Conservation (phyloP, 257 asterid species). For the Craterostigma plantagineum region DNA sequence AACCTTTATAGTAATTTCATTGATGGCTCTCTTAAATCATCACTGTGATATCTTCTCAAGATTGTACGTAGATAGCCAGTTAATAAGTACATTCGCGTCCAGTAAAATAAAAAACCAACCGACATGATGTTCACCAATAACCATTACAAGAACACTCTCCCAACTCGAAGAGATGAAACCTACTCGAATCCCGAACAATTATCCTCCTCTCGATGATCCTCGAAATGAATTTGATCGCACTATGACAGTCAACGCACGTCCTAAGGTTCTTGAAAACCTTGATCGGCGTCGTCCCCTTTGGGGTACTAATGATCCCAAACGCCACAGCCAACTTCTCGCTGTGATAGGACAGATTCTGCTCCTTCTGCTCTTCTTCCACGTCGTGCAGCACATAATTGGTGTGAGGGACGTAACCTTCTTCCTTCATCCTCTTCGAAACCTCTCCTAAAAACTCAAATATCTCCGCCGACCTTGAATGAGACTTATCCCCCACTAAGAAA, state of each 20-base stretch:
- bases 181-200: conserved; percentile 39
- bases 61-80: too few species aligned
- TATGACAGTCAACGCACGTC: conserved; percentile 67
- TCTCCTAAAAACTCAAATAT: conserved; percentile 27
- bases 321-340: conserved; percentile 75
- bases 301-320: conserved; percentile 40
- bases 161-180: conserved; percentile 49
- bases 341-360: conserved; percentile 36
- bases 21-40: too few species aligned
- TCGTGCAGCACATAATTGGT: conserved; percentile 48
- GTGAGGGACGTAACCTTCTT: conserved; percentile 49
- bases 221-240: conserved; percentile 55
- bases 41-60: too few species aligned
- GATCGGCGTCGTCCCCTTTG: conserved; percentile 25
- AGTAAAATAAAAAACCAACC: too few species aligned
- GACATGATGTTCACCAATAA: conserved; percentile 18
- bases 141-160: conserved; percentile 54
- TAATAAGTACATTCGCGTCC: too few species aligned
- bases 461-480: conserved; percentile 27
- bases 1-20: too few species aligned
- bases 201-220: conserved; percentile 37
- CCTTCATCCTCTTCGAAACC: conserved; percentile 51
- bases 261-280: conserved; percentile 71
- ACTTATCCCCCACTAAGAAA: conserved; percentile 44
- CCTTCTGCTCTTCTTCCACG: conserved; percentile 75